Evolutionary conservation across 2,329 filamentous ascomycete species (phyloP).

Genomic region (Monosporascus sp.): DNA sequence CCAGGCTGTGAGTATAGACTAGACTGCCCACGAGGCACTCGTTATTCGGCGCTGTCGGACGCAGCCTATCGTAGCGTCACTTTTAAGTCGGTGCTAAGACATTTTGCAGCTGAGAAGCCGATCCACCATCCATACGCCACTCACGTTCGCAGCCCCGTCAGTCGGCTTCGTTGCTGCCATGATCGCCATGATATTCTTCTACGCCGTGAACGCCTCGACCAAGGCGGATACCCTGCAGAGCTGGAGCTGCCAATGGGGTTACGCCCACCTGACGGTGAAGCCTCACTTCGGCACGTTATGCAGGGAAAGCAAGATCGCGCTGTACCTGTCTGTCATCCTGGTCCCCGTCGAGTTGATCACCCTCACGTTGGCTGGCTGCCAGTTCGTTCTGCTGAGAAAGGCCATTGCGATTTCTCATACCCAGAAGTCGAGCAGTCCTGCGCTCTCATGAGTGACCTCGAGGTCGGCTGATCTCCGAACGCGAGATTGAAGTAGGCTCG

Average conservation of each 20-base stretch:
- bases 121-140: conserved; percentile 27
- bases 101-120: conserved; percentile 32
- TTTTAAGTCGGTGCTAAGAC: conserved; percentile 5
- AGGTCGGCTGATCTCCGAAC: too few species aligned
- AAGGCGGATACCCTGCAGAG: conserved; percentile 51
- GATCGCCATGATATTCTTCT: conserved; percentile 52
- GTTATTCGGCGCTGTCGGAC: too few species aligned
- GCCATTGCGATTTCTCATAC: conserved; percentile 8
- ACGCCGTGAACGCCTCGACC: conserved; percentile 47
- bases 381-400: conserved; percentile 39
- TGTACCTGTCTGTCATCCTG: conserved; percentile 50
- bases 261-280: conserved; percentile 43
- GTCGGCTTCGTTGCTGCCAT: conserved; percentile 41
- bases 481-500: too few species aligned
- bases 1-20: conserved; percentile 37
- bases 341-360: conserved; percentile 50
- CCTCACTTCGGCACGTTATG: conserved; percentile 55
- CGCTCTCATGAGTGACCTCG: not conserved
- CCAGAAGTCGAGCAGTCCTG: conserved; percentile 20
- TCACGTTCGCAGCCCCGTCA: conserved; percentile 34
- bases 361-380: conserved; percentile 40
- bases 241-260: conserved; percentile 58
- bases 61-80: not conserved
- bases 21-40: not conserved
- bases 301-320: conserved; percentile 46